Evolutionary conservation across 768 basidiomycete genomes (phyloP).

Genomic region (Podaxis pistillaris): DNA sequence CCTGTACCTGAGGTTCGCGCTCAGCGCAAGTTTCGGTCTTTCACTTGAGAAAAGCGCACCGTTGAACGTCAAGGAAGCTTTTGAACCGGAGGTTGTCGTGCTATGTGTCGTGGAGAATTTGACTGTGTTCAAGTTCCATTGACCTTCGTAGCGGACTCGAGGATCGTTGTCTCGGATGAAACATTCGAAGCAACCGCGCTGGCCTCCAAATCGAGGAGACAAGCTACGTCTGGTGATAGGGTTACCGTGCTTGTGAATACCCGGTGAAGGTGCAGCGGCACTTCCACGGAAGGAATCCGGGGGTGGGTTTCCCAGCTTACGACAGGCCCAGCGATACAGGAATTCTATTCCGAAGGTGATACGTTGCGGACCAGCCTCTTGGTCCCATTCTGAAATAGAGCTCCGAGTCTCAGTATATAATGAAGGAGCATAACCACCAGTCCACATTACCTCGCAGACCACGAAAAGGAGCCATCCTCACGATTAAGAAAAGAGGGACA

Average conservation of each 20-base stretch:
- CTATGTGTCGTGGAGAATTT: slow-evolving; percentile 34
- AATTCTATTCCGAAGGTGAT: not conserved
- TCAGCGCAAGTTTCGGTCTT: not conserved
- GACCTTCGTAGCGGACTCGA: slow-evolving; percentile 31
- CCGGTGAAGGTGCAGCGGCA: not conserved
- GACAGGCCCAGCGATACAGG: not conserved
- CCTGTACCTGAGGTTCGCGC: slow-evolving; percentile 34
- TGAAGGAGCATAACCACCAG: not conserved
- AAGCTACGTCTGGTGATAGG: not conserved
- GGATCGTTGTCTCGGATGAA: slow-evolving; percentile 35
- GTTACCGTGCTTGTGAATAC: not conserved
- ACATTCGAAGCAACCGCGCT: slow-evolving; percentile 18
- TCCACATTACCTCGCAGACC: not conserved
- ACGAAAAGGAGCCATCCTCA: not conserved
- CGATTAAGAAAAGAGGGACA: slow-evolving; percentile 3
- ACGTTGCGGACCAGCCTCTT: not conserved
- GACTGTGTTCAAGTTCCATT: slow-evolving; percentile 31
- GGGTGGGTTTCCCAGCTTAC: not conserved
- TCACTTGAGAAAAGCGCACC: slow-evolving; percentile 26
- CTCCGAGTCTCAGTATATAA: not conserved
- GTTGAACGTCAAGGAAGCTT: slow-evolving; percentile 34
- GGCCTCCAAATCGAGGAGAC: not conserved
- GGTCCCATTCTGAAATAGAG: not conserved
- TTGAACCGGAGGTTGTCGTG: slow-evolving; percentile 30
- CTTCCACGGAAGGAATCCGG: not conserved